Evolutionary conservation across 345 rosid species (phyloP).

Genomic region (Moricandia arvensis): DNA sequence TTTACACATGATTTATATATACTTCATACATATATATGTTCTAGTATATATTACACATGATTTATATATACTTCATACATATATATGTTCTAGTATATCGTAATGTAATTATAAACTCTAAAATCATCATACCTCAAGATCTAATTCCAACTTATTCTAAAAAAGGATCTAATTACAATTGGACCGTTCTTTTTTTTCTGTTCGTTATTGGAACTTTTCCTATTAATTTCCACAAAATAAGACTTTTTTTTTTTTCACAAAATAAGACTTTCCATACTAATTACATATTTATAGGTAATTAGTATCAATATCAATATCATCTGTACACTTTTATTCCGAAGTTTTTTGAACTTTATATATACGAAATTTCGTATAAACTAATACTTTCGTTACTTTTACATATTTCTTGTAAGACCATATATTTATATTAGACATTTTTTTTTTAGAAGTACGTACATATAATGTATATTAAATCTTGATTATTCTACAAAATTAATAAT

Average conservation of each 20-base stretch:
- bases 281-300: not conserved
- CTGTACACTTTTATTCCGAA: not conserved
- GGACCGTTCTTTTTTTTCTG: not conserved
- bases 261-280: too few species aligned
- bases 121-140: not conserved
- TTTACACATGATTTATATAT: not conserved
- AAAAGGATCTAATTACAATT: conserved; percentile 9
- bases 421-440: not conserved
- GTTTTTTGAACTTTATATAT: not conserved
- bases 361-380: not conserved
- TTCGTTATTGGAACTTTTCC: not conserved
- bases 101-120: not conserved
- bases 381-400: not conserved
- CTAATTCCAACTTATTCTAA: not conserved
- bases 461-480: not conserved
- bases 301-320: not conserved
- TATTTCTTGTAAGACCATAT: not conserved
- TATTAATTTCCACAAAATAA: not conserved
- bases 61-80: conserved; percentile 3
- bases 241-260: not conserved
- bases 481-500: too few species aligned
- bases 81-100: not conserved
- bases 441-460: too few species aligned
- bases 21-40: not conserved
- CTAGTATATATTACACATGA: not conserved